Evolutionary conservation across 768 basidiomycete species (phyloP).

Genomic region (Amanita molliuscula): DNA sequence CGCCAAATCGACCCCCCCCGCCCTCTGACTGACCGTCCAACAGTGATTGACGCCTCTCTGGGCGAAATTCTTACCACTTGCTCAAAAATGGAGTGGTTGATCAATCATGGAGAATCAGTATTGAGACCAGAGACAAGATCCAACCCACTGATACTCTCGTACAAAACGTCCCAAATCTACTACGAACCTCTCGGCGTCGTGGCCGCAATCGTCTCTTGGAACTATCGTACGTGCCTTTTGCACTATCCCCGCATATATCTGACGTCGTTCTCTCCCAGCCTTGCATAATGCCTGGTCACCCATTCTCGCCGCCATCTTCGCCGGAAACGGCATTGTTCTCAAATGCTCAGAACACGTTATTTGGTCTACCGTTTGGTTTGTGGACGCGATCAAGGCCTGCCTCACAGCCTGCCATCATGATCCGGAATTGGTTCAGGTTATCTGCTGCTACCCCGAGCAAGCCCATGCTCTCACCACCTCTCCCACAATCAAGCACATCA

Average conservation of each 20-base stretch:
- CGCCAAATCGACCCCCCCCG: not conserved
- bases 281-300: constrained; percentile 93
- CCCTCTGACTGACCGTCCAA: not conserved
- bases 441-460: constrained; percentile 83
- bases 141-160: constrained; percentile 55
- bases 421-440: constrained; percentile 81
- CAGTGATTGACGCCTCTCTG: constrained; percentile 88
- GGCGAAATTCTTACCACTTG: constrained; percentile 95
- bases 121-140: constrained; percentile 65
- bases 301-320: constrained; percentile 81
- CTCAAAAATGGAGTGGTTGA: constrained; percentile 88
- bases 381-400: constrained; percentile 68
- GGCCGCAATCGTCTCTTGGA: constrained; percentile 91
- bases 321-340: constrained; percentile 83
- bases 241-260: not conserved
- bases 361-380: constrained; percentile 83
- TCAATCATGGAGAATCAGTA: constrained; percentile 73
- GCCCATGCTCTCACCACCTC: constrained; percentile 76
- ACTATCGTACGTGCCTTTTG: constrained; percentile 53
- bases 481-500: constrained; percentile 83
- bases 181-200: constrained; percentile 93
- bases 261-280: constrained; percentile 33
- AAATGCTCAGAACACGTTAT: constrained; percentile 91
- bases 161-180: constrained; percentile 70
- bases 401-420: constrained; percentile 77